A percentile compares a stretch with the other conserved stretches of the same genome.
Conservation (phyloP, 2,329 filamentous ascomycete species). For the Sarocladium oryzae region DNA sequence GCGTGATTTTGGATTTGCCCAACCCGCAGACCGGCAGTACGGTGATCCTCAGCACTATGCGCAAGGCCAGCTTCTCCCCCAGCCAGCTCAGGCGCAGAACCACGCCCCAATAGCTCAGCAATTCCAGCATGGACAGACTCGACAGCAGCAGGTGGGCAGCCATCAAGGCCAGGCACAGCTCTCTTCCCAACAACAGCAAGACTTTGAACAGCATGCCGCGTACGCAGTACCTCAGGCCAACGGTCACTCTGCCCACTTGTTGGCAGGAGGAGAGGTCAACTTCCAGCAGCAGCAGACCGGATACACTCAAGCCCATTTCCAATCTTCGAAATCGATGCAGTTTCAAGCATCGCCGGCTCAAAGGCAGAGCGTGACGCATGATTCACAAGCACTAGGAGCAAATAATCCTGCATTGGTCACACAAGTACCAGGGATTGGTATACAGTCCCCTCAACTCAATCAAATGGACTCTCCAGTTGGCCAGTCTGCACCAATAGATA, state of each 20-base stretch:
- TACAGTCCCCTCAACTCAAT: not conserved
- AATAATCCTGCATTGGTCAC: not conserved
- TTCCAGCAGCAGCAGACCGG: constrained; percentile 12
- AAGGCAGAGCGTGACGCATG: constrained; percentile 9
- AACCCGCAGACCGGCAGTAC: constrained; percentile 8
- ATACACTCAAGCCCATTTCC: not conserved
- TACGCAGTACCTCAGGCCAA: constrained; percentile 8
- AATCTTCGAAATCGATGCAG: constrained; percentile 13
- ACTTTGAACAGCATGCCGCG: not conserved
- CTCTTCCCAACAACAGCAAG: constrained; percentile 10
- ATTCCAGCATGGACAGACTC: constrained; percentile 15
- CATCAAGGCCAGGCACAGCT: constrained; percentile 19
- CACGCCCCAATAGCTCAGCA: constrained; percentile 26
- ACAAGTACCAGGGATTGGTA: not conserved
- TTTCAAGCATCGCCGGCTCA: constrained; percentile 17
- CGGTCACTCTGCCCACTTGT: not conserved
- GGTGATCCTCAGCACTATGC: constrained; percentile 20
- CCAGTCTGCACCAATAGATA: constrained; percentile 19
- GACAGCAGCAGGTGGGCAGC: constrained; percentile 17
- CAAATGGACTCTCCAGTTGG: constrained; percentile 16
- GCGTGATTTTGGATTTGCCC: constrained; percentile 27
- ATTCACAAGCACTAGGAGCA: not conserved
- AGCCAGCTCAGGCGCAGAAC: constrained; percentile 24
- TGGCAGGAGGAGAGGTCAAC: not conserved
- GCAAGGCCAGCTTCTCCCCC: constrained; percentile 27